These are phyloP conservation scores for Quercus agrifolia DNA, from an alignment of 306 rosid species.

Conservation along the genomic window DNA sequence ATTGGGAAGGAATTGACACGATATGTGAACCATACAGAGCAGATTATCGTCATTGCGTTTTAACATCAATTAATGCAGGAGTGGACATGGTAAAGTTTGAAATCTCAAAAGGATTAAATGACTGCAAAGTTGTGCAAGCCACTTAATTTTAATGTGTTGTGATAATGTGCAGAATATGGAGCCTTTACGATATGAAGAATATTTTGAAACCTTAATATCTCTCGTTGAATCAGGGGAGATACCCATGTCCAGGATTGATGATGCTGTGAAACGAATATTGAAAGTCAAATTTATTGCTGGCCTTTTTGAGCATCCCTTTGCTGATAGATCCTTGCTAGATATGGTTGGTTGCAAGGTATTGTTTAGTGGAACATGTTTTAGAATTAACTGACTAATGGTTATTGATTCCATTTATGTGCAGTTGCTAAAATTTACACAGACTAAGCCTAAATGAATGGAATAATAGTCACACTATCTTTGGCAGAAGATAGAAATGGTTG, in stretches of 20 bases:
- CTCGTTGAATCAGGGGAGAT: slow-evolving; percentile 67
- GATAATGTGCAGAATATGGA: slow-evolving; percentile 66
- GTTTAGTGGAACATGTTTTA: background rate
- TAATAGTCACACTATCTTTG: too few relatives aligned
- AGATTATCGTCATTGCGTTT: slow-evolving; percentile 55
- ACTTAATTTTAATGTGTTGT: background rate
- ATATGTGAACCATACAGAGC: slow-evolving; percentile 58
- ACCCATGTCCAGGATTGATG: slow-evolving; percentile 65
- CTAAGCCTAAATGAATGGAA: too few relatives aligned
- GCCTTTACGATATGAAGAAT: slow-evolving; percentile 40
- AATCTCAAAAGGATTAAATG: background rate
- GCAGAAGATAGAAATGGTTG: background rate
- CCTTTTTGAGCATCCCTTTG: slow-evolving; percentile 66
- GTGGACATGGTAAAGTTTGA: slow-evolving; percentile 70
- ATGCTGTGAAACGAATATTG: slow-evolving; percentile 76
- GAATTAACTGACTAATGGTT: background rate
- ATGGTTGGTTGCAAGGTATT: slow-evolving; percentile 82
- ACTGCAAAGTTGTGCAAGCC: too few relatives aligned
- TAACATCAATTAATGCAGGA: slow-evolving; percentile 68
- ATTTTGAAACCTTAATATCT: slow-evolving; percentile 47
- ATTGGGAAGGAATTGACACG: slow-evolving; percentile 76
- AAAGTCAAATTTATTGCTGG: slow-evolving; percentile 84
- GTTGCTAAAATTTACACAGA: too few relatives aligned
- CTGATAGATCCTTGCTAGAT: slow-evolving; percentile 69
- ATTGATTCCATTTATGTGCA: too few relatives aligned